Evolutionary conservation across 441 rosid genomes (phyloP).

Genomic region (Erodium trifolium): DNA sequence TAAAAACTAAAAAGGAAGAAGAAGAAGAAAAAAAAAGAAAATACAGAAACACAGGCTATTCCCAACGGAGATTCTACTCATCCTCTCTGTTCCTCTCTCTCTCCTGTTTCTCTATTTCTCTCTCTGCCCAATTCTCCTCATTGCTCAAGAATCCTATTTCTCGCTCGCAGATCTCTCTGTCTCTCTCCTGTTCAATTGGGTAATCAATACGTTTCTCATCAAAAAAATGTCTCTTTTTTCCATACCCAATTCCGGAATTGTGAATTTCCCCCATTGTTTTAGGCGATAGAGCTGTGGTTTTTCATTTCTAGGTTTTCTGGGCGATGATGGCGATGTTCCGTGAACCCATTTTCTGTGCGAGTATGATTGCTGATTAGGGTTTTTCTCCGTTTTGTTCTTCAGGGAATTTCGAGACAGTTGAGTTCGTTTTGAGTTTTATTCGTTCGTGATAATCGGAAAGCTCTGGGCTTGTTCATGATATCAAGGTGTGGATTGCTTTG

Average conservation of each 20-base stretch:
- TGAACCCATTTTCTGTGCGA: background rate
- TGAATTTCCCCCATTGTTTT: background rate
- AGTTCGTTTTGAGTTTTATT: background rate
- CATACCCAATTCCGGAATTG: background rate
- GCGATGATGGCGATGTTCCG: background rate
- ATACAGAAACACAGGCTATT: background rate
- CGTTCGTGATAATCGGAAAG: constrained; percentile 2
- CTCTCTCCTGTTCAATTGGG: background rate
- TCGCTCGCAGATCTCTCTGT: constrained; percentile 7
- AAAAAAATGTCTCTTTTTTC: background rate
- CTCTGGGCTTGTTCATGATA: constrained; percentile 7
- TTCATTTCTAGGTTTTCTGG: background rate
- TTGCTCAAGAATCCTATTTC: background rate
- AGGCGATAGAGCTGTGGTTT: background rate
- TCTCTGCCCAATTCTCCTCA: background rate
- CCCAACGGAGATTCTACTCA: background rate
- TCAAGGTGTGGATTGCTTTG: background rate
- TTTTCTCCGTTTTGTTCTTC: constrained; percentile 1
- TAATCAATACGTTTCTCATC: background rate
- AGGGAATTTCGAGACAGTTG: constrained; percentile 8
- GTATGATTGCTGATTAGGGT: background rate
- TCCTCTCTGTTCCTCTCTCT: background rate
- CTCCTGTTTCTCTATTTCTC: background rate
- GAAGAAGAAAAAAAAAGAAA: background rate
- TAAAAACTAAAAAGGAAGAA: no score